Evolutionary conservation across 225 moss, liverwort and hornwort species (phyloP), one percentile per base, ranked within the genome.

Genomic region (Sphagnum tenellum): DNA sequence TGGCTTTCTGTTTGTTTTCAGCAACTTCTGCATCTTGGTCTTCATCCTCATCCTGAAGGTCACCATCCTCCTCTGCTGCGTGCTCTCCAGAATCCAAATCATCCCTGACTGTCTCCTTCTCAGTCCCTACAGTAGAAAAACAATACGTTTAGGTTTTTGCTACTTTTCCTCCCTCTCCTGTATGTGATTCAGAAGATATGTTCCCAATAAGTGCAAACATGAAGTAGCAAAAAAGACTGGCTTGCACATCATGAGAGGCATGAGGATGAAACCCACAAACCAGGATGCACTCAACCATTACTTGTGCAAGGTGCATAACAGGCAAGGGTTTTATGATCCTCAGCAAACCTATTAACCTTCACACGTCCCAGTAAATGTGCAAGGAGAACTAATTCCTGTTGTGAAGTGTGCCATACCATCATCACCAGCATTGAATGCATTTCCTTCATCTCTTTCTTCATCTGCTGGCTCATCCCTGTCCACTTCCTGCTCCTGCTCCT

Each of bases 391-490:
- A 66, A 12, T 4, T 7, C 12, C 10, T 12, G 58, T 44, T 8
- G 44, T 58, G 58, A 13, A 58, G 12, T 5, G 58, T 58, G 58
- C 44, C 3, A 13, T 58, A 13, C 10, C 61, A 78, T 74, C 78
- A 65, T 69, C 62, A 66, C 50, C 50, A 44, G 54, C 52, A 74
- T 59, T 57, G 45, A 54, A 62, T 3, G 60, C 60, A 51, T 12
- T 44, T 7, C 60, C 60, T 44, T 60, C 56, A 58, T 44, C 44
- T 13, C 7, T 44, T 46, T 64, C 60, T 50, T 12, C 12, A 63
- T 66, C 66, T 52, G 66, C 49, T 46, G 54, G 4, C 8, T 51
- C 12, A 12, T 65, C 66, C 58, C 7, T 72, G 65, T 72, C 65
- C 8, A 6, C 50, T 57, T 70, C 63, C 51, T 13, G 61, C 44